phyloP scores from a whole-genome alignment of 2,329 filamentous ascomycete genomes.

The Pestalotiopsis sp. region DNA sequence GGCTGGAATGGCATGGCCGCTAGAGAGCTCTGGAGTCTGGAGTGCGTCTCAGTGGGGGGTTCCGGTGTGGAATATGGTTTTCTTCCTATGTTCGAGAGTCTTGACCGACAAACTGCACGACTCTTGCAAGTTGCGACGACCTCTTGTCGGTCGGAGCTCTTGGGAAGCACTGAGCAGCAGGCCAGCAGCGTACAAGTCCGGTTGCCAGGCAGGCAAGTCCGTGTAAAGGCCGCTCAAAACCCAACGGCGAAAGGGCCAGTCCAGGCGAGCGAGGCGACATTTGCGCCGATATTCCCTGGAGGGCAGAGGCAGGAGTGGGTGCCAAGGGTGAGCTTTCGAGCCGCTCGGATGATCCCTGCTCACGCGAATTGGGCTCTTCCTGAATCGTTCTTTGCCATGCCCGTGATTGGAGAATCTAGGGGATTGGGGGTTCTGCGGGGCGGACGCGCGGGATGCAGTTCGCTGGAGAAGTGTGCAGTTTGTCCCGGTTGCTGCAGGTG shows the following conservation, averaged over 20 bases:
- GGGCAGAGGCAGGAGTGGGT: neutral
- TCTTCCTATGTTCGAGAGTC: neutral
- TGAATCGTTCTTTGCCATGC: conserved; percentile 6
- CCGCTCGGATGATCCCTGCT: conserved; percentile 6
- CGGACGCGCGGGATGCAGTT: conserved; percentile 9
- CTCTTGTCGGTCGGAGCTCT: neutral
- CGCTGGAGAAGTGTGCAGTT: conserved; percentile 1
- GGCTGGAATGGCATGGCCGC: neutral
- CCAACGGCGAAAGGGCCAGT: neutral
- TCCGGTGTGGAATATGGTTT: neutral
- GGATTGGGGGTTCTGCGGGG: conserved; percentile 9
- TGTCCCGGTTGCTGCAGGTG: conserved; percentile 2
- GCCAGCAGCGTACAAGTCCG: neutral
- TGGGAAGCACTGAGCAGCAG: neutral
- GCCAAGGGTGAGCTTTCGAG: neutral
- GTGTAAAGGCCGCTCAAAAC: conserved; percentile 1
- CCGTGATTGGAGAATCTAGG: conserved; percentile 8
- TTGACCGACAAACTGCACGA: neutral
- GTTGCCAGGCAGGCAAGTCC: neutral
- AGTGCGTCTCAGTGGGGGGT: neutral
- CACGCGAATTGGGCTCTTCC: conserved; percentile 6
- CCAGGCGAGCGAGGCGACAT: neutral
- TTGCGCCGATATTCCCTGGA: neutral
- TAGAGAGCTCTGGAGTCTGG: conserved; percentile 1
- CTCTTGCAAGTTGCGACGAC: neutral